Conservation (phyloP, 768 basidiomycete species). For the Lentinula sp. region DNA sequence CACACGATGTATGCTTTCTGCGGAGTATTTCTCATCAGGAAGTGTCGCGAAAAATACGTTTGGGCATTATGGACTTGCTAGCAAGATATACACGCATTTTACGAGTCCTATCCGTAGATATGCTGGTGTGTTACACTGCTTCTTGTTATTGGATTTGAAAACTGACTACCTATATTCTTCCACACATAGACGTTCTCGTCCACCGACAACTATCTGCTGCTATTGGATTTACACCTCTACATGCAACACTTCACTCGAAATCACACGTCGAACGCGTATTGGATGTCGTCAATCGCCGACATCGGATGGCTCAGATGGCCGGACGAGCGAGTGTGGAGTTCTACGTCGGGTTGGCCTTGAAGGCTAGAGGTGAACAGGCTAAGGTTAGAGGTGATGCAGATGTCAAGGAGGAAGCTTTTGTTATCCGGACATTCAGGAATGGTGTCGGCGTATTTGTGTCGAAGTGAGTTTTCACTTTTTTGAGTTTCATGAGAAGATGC, state of each 20-base stretch:
- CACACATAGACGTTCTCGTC: conserved; percentile 73
- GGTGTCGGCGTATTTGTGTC: conserved; percentile 96
- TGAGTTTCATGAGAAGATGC: background rate
- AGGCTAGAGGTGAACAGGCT: conserved; percentile 45
- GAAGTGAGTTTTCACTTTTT: conserved; percentile 49
- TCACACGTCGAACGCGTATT: conserved; percentile 81
- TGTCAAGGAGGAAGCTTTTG: conserved; percentile 81
- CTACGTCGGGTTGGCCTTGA: conserved; percentile 90
- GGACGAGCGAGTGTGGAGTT: conserved; percentile 96
- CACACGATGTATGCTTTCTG: conserved; percentile 95
- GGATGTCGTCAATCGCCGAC: conserved; percentile 83
- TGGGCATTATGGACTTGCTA: conserved; percentile 96
- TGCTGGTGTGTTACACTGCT: conserved; percentile 51
- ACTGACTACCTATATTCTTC: background rate
- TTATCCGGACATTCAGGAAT: conserved; percentile 91
- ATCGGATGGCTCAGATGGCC: conserved; percentile 97
- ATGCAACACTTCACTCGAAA: conserved; percentile 85
- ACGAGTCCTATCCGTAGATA: conserved; percentile 97
- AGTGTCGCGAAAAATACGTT: conserved; percentile 90
- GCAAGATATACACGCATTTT: conserved; percentile 96
- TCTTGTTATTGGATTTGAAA: background rate
- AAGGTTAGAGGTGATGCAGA: conserved; percentile 27
- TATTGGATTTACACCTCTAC: conserved; percentile 77
- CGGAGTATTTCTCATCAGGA: conserved; percentile 97
- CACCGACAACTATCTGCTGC: conserved; percentile 92